These are phyloP conservation scores for Hypoxylon sp. DNA, from an alignment of 2,329 filamentous ascomycete species.

Conservation along the genomic window DNA sequence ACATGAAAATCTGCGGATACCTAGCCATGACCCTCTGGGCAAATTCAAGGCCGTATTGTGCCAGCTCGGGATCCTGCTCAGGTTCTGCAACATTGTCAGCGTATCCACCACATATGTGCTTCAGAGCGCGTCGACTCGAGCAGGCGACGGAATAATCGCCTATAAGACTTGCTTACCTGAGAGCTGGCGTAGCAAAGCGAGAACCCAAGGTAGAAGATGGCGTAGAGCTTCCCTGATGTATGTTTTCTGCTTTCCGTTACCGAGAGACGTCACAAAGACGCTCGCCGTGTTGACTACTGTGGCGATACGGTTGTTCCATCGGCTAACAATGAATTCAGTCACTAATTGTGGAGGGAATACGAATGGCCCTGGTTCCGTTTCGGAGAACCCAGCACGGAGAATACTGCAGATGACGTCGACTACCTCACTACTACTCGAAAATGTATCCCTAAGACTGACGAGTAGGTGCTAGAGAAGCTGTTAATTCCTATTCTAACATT, in stretches of 20 bases:
- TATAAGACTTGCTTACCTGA: conserved; percentile 58
- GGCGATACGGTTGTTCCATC: conserved; percentile 72
- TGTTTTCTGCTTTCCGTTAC: conserved; percentile 55
- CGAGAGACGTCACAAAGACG: conserved; percentile 73
- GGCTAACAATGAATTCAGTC: conserved; percentile 72
- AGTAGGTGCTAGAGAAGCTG: conserved; percentile 40
- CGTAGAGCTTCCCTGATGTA: conserved; percentile 62
- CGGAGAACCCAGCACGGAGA: conserved; percentile 79
- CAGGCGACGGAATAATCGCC: background rate
- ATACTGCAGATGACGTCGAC: conserved; percentile 78
- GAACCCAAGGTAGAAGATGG: conserved; percentile 70
- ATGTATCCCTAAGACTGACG: conserved; percentile 60
- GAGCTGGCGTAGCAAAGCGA: conserved; percentile 71
- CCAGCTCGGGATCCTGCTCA: conserved; percentile 75
- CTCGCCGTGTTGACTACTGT: conserved; percentile 77
- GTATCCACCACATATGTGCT: background rate
- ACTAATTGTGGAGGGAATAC: conserved; percentile 76
- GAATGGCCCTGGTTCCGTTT: conserved; percentile 79
- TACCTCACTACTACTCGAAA: conserved; percentile 73
- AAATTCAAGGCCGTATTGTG: conserved; percentile 80
- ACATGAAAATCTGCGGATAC: conserved; percentile 71
- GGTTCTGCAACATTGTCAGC: conserved; percentile 57
- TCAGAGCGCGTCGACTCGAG: background rate
- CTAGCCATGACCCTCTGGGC: conserved; percentile 72
- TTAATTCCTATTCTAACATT: conserved; percentile 58